Evolutionary conservation across 2,329 filamentous ascomycete species (phyloP).

Genomic region (Zymoseptoria tritici): DNA sequence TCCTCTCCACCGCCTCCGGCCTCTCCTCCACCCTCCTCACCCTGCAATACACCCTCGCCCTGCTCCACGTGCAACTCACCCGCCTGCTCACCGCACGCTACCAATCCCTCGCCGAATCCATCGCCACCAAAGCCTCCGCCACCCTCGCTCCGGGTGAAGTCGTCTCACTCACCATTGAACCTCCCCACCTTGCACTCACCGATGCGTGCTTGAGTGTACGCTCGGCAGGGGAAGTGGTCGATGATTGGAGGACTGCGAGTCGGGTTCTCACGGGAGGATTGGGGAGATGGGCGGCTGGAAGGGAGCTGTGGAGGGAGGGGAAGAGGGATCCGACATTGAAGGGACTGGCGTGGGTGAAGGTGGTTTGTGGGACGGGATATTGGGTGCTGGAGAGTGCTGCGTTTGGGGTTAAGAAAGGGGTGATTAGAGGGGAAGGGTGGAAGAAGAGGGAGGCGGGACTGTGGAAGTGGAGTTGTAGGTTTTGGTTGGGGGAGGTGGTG

Average conservation of each 20-base stretch:
- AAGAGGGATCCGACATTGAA: slow-evolving; percentile 40
- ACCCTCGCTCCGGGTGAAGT: slow-evolving; percentile 37
- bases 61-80: slow-evolving; percentile 35
- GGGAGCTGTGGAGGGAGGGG: slow-evolving; percentile 31
- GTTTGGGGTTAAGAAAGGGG: slow-evolving; percentile 66
- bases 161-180: slow-evolving; percentile 32
- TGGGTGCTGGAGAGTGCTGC: slow-evolving; percentile 78
- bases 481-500: slow-evolving; percentile 72
- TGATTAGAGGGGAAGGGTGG: slow-evolving; percentile 43
- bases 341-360: slow-evolving; percentile 58
- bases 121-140: slow-evolving; percentile 32
- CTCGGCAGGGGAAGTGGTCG: slow-evolving; percentile 56
- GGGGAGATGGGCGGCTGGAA: slow-evolving; percentile 63
- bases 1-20: slow-evolving; percentile 34
- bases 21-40: slow-evolving; percentile 38
- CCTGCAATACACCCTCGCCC: slow-evolving; percentile 37
- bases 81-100: slow-evolving; percentile 32
- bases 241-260: slow-evolving; percentile 64
- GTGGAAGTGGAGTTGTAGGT: slow-evolving; percentile 66
- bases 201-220: slow-evolving; percentile 29
- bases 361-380: slow-evolving; percentile 60
- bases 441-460: slow-evolving; percentile 48
- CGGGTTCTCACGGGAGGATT: slow-evolving; percentile 67
- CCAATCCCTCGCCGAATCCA: slow-evolving; percentile 28
- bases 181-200: slow-evolving; percentile 28